phyloP scores from a whole-genome alignment of 2,329 filamentous ascomycete genomes.

The Aspergillus melleus region DNA sequence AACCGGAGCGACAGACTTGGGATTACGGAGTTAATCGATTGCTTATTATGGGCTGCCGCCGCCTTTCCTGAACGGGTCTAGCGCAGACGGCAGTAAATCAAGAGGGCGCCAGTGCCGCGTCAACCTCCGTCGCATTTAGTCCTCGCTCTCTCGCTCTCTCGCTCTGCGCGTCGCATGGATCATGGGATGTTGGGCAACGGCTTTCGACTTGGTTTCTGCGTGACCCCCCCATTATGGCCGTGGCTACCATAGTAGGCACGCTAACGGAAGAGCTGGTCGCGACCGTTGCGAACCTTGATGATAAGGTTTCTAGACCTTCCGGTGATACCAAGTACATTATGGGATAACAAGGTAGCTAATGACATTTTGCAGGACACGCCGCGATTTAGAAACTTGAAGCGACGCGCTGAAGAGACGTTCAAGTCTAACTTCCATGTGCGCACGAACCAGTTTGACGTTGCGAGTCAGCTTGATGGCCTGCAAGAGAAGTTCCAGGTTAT shows the following conservation, averaged over 20 bases:
- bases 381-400: conserved; percentile 30
- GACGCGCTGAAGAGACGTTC: conserved; percentile 33
- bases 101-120: conserved; percentile 18
- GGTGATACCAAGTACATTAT: background rate
- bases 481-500: conserved; percentile 84
- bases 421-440: conserved; percentile 55
- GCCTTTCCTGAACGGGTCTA: conserved; percentile 27
- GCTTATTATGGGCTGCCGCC: conserved; percentile 10
- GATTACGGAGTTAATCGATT: background rate
- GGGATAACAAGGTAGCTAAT: background rate
- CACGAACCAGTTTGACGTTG: conserved; percentile 75
- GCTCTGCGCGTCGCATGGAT: conserved; percentile 1
- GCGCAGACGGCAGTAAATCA: conserved; percentile 15
- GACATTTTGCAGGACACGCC: conserved; percentile 26
- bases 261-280: conserved; percentile 72
- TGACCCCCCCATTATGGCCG: conserved; percentile 59
- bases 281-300: conserved; percentile 53
- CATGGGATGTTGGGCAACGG: conserved; percentile 6
- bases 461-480: conserved; percentile 65
- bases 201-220: background rate
- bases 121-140: conserved; percentile 6
- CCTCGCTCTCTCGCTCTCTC: background rate
- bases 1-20: background rate
- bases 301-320: conserved; percentile 46
- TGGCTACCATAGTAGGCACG: conserved; percentile 63